These are phyloP conservation scores for Copromyces sp. DNA, from an alignment of 495 filamentous ascomycete species.

Conservation along the genomic window DNA sequence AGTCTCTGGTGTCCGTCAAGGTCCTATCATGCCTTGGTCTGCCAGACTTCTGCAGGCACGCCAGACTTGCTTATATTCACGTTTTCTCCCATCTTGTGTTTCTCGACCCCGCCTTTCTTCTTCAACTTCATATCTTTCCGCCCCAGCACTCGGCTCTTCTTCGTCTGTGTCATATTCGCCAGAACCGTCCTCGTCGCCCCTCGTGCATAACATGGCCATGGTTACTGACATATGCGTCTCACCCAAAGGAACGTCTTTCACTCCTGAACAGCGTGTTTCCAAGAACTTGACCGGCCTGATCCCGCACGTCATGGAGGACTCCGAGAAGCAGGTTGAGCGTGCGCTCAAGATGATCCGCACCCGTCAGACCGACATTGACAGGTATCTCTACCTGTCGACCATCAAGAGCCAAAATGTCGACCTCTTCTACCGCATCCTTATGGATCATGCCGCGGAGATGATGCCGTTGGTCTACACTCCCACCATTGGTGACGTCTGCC, in stretches of 20 bases:
- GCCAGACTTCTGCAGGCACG: not conserved
- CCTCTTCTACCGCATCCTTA: conserved; percentile 88
- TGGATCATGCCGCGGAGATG: conserved; percentile 80
- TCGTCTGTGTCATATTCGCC: conserved; percentile 6
- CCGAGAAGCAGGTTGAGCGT: conserved; percentile 41
- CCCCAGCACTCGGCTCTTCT: not conserved
- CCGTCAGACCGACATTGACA: conserved; percentile 76
- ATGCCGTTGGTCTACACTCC: conserved; percentile 97
- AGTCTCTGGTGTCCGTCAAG: conserved; percentile 2
- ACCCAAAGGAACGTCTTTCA: conserved; percentile 43
- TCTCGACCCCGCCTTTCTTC: not conserved
- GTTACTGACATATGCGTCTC: not conserved
- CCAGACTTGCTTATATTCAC: not conserved
- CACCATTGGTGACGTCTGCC: conserved; percentile 91
- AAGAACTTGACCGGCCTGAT: conserved; percentile 51
- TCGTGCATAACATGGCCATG: not conserved
- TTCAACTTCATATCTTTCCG: not conserved
- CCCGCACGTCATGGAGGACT: conserved; percentile 46
- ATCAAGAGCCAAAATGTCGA: conserved; percentile 84
- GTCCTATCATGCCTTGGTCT: not conserved
- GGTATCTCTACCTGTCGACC: conserved; percentile 84
- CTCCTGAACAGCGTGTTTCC: conserved; percentile 41
- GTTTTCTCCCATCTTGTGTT: not conserved
- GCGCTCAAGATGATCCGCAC: conserved; percentile 58
- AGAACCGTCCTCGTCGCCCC: conserved; percentile 2